phyloP scores from a whole-genome alignment of 805 yeast species.

The Starmerella riodocensis region DNA sequence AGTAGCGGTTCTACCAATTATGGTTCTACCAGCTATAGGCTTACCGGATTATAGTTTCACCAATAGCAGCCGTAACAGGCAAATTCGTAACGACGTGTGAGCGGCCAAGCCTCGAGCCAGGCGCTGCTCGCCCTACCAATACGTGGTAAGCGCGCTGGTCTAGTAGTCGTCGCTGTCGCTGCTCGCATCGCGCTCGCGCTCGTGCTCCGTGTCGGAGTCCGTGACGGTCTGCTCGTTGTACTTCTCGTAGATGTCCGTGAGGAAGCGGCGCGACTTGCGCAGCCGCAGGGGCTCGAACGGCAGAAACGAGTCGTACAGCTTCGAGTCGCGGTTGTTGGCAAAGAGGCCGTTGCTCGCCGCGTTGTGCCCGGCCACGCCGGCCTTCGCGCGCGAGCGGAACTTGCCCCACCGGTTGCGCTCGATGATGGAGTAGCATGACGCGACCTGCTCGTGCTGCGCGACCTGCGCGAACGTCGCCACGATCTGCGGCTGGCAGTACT shows the following conservation, averaged over 20 bases:
- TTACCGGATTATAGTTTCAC: no score
- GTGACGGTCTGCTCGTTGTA: conserved; percentile 58
- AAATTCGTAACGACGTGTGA: no score
- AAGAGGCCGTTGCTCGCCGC: conserved; percentile 30
- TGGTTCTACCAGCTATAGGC: no score
- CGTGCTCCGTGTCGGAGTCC: conserved; percentile 19
- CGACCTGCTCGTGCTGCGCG: conserved; percentile 77
- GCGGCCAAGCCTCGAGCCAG: conserved; percentile 9
- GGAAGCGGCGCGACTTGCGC: conserved; percentile 41
- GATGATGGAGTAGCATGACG: conserved; percentile 84
- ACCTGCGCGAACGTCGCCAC: conserved; percentile 86
- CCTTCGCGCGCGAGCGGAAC: conserved; percentile 31
- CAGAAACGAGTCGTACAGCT: conserved; percentile 85
- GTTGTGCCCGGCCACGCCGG: background rate
- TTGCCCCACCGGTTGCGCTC: conserved; percentile 75
- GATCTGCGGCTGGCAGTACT: conserved; percentile 86
- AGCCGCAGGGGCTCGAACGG: conserved; percentile 89
- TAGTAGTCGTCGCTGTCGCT: conserved; percentile 1
- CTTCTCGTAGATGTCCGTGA: conserved; percentile 53
- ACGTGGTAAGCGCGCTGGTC: background rate
- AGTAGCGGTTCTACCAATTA: no score
- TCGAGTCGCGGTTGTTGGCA: conserved; percentile 61
- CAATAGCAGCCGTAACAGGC: no score
- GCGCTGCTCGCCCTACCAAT: background rate
- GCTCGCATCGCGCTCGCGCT: conserved; percentile 7